Conservation (phyloP, 208 protist species). For the Acanthamoeba culbertsoni region DNA sequence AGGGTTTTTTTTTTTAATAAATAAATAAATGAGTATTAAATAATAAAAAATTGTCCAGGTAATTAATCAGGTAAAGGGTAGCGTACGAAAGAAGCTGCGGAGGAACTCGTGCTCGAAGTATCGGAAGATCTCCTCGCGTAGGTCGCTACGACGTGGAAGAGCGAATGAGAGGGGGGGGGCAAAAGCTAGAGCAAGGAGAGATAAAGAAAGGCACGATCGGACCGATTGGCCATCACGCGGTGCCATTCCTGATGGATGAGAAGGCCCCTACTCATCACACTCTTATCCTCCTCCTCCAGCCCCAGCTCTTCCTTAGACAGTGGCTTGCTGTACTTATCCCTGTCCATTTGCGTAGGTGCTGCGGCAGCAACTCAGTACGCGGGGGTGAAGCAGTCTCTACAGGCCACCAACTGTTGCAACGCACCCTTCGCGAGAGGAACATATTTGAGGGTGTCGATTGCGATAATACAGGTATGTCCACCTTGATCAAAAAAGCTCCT, state of each 20-base stretch:
- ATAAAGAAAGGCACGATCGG: background rate
- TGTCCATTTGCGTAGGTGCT: constrained; percentile 48
- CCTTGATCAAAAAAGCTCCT: background rate
- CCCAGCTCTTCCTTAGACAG: constrained; percentile 42
- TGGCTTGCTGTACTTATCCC: constrained; percentile 46
- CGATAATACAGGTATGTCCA: constrained; percentile 18
- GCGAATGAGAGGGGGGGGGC: background rate
- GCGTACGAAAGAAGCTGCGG: constrained; percentile 20
- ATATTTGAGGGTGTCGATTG: constrained; percentile 2
- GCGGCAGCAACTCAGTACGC: too few species aligned
- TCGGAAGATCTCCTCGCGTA: constrained; percentile 6
- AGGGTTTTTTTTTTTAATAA: too few species aligned
- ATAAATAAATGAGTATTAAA: too few species aligned
- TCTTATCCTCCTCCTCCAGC: background rate
- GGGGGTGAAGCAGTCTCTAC: background rate
- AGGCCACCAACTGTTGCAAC: background rate
- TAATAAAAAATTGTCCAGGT: too few species aligned
- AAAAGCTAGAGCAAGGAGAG: background rate
- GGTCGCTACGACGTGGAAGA: background rate
- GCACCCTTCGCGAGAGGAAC: constrained; percentile 12
- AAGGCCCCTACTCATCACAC: background rate
- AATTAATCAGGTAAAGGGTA: too few species aligned
- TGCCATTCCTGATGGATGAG: constrained; percentile 47
- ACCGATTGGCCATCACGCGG: constrained; percentile 46
- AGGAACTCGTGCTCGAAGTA: constrained; percentile 54